Conservation (phyloP, 805 yeast genomes). For the Metschnikowia baotianmanensis region DNA sequence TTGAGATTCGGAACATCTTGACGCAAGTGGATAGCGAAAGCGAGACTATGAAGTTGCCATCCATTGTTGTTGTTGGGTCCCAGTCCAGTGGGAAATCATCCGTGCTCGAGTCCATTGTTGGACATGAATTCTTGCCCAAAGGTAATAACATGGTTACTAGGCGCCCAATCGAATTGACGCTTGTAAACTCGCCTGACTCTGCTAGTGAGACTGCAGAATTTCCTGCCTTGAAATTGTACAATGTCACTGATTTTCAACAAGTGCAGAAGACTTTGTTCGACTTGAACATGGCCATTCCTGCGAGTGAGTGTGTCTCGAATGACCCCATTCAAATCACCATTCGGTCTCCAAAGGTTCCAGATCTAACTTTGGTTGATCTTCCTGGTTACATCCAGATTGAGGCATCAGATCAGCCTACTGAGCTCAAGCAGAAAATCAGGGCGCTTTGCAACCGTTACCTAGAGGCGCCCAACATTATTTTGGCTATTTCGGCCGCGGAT, state of each 20-base stretch:
- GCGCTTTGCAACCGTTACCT: slow-evolving; percentile 81
- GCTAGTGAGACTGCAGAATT: slow-evolving; percentile 91
- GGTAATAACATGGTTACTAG: slow-evolving; percentile 98
- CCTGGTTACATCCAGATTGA: slow-evolving; percentile 98
- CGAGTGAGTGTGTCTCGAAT: slow-evolving; percentile 77
- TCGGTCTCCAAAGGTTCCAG: slow-evolving; percentile 85
- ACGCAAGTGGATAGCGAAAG: slow-evolving; percentile 66
- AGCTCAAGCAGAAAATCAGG: slow-evolving; percentile 74
- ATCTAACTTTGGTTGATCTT: slow-evolving; percentile 86
- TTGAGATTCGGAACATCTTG: slow-evolving; percentile 82
- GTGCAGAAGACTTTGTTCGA: slow-evolving; percentile 87
- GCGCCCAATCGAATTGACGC: slow-evolving; percentile 92
- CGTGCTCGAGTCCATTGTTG: slow-evolving; percentile 92
- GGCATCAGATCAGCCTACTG: slow-evolving; percentile 92
- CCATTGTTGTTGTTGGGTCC: slow-evolving; percentile 95
- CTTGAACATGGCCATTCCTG: slow-evolving; percentile 89
- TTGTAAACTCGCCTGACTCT: slow-evolving; percentile 77
- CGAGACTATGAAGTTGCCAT: slow-evolving; percentile 79
- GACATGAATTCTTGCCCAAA: slow-evolving; percentile 96
- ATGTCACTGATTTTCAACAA: slow-evolving; percentile 81
- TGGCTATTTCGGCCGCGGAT: slow-evolving; percentile 97
- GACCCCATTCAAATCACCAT: slow-evolving; percentile 94
- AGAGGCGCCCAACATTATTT: slow-evolving; percentile 87
- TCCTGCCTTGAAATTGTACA: slow-evolving; percentile 81
- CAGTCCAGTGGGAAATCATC: slow-evolving; percentile 98